A percentile compares a stretch with the other conserved stretches of the same genome.
phyloP scores from a whole-genome alignment of 306 rosid species.

The Vigna reflexopilosa region DNA sequence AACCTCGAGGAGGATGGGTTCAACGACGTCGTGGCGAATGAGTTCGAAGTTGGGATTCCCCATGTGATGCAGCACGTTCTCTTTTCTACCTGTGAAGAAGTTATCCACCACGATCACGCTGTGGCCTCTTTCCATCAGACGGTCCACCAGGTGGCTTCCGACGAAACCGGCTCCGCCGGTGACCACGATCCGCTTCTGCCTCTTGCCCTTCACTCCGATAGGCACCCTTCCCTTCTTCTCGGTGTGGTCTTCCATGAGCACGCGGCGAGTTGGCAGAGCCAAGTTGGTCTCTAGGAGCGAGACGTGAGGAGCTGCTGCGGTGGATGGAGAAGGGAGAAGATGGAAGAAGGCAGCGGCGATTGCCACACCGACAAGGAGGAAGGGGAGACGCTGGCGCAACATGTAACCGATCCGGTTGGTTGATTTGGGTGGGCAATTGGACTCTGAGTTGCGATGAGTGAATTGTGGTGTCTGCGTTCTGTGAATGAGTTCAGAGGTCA shows the following conservation, averaged over 20 bases:
- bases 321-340: slow-evolving; percentile 26
- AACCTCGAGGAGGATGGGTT: slow-evolving; percentile 83
- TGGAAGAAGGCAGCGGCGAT: slow-evolving; percentile 52
- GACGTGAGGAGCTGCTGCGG: neutral
- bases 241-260: slow-evolving; percentile 21
- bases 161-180: slow-evolving; percentile 99
- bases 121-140: slow-evolving; percentile 78
- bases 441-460: neutral
- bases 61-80: slow-evolving; percentile 71
- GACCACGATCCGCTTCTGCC: slow-evolving; percentile 66
- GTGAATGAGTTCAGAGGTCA: slow-evolving; percentile 53
- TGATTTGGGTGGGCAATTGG: neutral
- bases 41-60: slow-evolving; percentile 89
- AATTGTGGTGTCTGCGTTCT: slow-evolving; percentile 44
- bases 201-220: slow-evolving; percentile 42
- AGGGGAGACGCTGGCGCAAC: slow-evolving; percentile 32
- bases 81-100: slow-evolving; percentile 86
- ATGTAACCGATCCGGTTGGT: neutral
- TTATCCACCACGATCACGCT: slow-evolving; percentile 87
- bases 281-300: slow-evolving; percentile 29
- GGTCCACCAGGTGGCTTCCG: slow-evolving; percentile 93
- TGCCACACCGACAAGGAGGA: slow-evolving; percentile 46
- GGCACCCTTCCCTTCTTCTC: slow-evolving; percentile 53
- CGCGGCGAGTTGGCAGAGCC: slow-evolving; percentile 55
- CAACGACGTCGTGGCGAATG: slow-evolving; percentile 92